Evolutionary conservation across 371 early-diverging fungal genomes (phyloP).

Genomic region (Quaeritorhiza haematococci): DNA sequence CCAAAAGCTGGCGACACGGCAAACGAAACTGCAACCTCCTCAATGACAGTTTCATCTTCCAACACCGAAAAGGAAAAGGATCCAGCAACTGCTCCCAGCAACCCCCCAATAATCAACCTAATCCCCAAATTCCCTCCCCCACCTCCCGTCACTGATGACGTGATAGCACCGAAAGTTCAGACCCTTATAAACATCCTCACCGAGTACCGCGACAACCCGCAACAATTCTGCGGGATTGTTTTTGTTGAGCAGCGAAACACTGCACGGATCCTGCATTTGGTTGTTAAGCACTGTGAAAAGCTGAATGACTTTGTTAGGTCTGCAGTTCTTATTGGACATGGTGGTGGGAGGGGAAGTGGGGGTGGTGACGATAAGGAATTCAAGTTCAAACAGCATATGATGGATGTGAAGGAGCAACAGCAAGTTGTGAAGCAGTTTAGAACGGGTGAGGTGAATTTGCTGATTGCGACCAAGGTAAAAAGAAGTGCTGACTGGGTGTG

Average conservation of each 20-base stretch:
- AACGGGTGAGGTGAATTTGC: constrained; percentile 43
- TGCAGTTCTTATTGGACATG: constrained; percentile 13
- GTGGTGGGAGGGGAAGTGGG: not conserved
- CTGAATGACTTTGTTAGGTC: constrained; percentile 50
- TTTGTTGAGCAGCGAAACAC: constrained; percentile 74
- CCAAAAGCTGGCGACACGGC: too few relatives aligned
- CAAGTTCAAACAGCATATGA: constrained; percentile 46
- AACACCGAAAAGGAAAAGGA: too few relatives aligned
- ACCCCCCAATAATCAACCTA: too few relatives aligned
- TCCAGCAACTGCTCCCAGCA: too few relatives aligned
- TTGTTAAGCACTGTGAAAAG: constrained; percentile 40
- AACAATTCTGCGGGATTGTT: constrained; percentile 75
- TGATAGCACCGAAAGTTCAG: too few relatives aligned
- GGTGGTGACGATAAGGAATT: constrained; percentile 37
- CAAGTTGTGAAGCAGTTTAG: constrained; percentile 64
- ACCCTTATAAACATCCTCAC: constrained; percentile 52
- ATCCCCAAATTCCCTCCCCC: too few relatives aligned
- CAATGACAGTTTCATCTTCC: too few relatives aligned
- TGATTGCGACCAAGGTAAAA: constrained; percentile 37
- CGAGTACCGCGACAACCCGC: constrained; percentile 19
- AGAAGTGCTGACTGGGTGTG: not conserved
- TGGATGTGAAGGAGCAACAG: constrained; percentile 62
- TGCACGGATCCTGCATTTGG: constrained; percentile 55
- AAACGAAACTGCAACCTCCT: too few relatives aligned
- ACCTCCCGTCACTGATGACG: too few relatives aligned